Evolutionary conservation across 179 eudicot genomes (phyloP), one percentile per base, ranked within the genome.

Genomic region (Heliamphora pulchella): DNA sequence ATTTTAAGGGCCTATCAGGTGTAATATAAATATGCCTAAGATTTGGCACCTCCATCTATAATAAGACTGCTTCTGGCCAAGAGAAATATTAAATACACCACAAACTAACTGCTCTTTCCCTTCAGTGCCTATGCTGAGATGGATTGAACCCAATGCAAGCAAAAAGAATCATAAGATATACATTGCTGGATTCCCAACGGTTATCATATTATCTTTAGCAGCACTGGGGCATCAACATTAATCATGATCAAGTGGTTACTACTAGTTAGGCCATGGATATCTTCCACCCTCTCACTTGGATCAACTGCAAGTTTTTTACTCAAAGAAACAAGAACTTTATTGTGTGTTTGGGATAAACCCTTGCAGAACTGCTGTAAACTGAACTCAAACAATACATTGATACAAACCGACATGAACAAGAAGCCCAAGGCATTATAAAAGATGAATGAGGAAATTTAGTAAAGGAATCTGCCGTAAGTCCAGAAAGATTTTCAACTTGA

Each of bases 61-160:
- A 61, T 15, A n/a, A 3, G 64, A 15, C 64, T 3, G 22, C 18
- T 7, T 61, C 22, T 61, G 64, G 7, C 17, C 64, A 61, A 61
- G 64, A 61, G 20, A 61, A 61, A 61, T n/a, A 15, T 61, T 15
- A 20, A n/a, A n/a, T 61, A 61, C 64, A 61, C 64, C 64, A 61
- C 64, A 61, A 61, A 18, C 64, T 61, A 61, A 61, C 64, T 61
- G 64, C 64, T 61, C 64, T 61, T 67, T 67, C 20, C 17, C 13
- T 43, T 41, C 48, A 8, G 5, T 41, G 5, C 48, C 47, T 39
- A 11, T 6, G 4, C 51, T 41, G 47, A 5, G 15, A 11, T 69
- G 73, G 17, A 69, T 10, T 69, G 53, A 15, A 69, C 44, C 51
- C 73, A 69, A 69, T 44, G 51, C 17, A 13, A 69, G 53, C 31